Conservation (phyloP, 2,329 filamentous ascomycete species). For the Sporothrix sp. region DNA sequence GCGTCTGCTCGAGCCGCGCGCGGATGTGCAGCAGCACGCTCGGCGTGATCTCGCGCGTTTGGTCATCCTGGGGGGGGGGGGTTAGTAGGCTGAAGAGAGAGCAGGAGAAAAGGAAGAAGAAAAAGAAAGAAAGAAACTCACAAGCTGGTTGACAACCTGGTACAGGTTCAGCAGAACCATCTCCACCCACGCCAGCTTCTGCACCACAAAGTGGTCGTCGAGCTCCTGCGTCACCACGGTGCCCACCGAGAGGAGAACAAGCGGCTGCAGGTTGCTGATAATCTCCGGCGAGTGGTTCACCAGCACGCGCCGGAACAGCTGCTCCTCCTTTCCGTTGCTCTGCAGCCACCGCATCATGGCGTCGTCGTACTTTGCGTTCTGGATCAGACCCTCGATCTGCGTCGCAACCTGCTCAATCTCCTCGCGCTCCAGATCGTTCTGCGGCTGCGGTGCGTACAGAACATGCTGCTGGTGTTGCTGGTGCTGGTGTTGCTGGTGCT, state of each 20-base stretch:
- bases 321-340: constrained; percentile 44
- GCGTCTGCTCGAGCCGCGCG: constrained; percentile 42
- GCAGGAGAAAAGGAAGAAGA: background rate
- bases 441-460: constrained; percentile 31
- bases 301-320: constrained; percentile 51
- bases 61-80: constrained; percentile 44
- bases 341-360: constrained; percentile 60
- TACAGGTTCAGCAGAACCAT: constrained; percentile 47
- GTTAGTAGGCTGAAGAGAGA: background rate
- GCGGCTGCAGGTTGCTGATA: constrained; percentile 47
- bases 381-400: constrained; percentile 53
- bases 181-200: constrained; percentile 52
- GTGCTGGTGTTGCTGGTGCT: constrained; percentile 15
- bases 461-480: constrained; percentile 23
- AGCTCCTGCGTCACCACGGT: constrained; percentile 53
- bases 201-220: constrained; percentile 40
- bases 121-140: constrained; percentile 30
- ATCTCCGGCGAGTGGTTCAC: constrained; percentile 41
- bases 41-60: constrained; percentile 45
- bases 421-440: constrained; percentile 36
- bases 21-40: constrained; percentile 47
- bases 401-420: constrained; percentile 49
- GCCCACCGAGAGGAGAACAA: constrained; percentile 55
- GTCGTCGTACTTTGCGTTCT: constrained; percentile 49
- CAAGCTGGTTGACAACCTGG: constrained; percentile 37